Percentiles rank a stretch among this genome's conserved stretches.
phyloP scores from a whole-genome alignment of 768 basidiomycete species.

The Suillus occidentalis region DNA sequence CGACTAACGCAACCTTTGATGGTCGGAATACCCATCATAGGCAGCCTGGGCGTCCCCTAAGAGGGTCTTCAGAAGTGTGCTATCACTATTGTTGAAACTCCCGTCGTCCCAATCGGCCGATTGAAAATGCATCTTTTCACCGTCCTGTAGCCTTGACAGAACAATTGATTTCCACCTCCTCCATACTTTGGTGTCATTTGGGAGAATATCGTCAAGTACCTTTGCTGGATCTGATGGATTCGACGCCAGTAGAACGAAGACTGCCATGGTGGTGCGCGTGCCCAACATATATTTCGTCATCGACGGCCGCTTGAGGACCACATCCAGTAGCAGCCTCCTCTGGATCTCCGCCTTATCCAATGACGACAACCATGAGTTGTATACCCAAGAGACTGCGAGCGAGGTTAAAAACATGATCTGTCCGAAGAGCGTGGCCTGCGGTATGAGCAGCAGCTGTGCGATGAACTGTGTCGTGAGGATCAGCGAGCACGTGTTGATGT shows the following conservation, averaged over 20 bases:
- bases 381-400: conserved; percentile 35
- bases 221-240: conserved; percentile 20
- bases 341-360: conserved; percentile 37
- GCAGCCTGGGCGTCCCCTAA: conserved; percentile 25
- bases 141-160: conserved; percentile 14
- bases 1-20: not conserved
- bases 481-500: conserved; percentile 32
- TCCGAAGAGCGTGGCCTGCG: conserved; percentile 33
- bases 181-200: conserved; percentile 32
- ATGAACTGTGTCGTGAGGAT: conserved; percentile 35
- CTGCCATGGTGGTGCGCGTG: conserved; percentile 26
- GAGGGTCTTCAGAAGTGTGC: conserved; percentile 22
- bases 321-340: conserved; percentile 22
- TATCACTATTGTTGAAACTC: conserved; percentile 18
- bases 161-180: conserved; percentile 25
- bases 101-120: conserved; percentile 23
- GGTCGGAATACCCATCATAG: conserved; percentile 23
- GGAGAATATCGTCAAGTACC: conserved; percentile 24
- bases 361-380: conserved; percentile 36
- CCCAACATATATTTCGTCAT: conserved; percentile 27
- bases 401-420: conserved; percentile 36
- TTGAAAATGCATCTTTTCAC: conserved; percentile 25
- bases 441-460: conserved; percentile 35
- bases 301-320: conserved; percentile 22
- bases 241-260: conserved; percentile 26